These are phyloP conservation scores for Paraphoma sp. DNA, from an alignment of 2,329 filamentous ascomycete species.

Conservation along the genomic window DNA sequence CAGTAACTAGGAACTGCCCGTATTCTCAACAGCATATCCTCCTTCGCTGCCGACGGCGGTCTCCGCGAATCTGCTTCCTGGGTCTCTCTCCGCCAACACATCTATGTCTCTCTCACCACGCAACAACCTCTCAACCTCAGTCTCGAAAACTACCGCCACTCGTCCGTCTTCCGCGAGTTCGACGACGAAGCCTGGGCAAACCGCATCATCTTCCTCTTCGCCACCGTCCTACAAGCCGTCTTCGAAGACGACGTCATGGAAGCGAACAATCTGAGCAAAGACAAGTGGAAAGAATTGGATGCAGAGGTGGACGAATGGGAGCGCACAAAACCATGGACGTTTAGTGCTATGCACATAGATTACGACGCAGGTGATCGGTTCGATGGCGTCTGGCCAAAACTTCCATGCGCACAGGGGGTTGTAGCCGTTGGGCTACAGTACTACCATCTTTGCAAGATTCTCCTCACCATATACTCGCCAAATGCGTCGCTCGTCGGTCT, in stretches of 20 bases:
- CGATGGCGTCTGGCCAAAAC: constrained; percentile 28
- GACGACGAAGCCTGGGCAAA: constrained; percentile 42
- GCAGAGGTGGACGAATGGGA: constrained; percentile 42
- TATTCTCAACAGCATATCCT: constrained; percentile 48
- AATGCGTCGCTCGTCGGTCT: constrained; percentile 33
- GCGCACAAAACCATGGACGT: constrained; percentile 39
- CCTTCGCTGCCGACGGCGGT: constrained; percentile 47
- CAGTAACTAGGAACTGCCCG: constrained; percentile 35
- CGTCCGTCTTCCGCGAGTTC: constrained; percentile 35
- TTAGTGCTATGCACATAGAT: constrained; percentile 29
- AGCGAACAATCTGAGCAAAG: constrained; percentile 24
- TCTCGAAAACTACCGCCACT: constrained; percentile 39
- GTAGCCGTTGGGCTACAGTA: constrained; percentile 39
- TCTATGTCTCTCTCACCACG: constrained; percentile 48
- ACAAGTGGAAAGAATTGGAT: constrained; percentile 37
- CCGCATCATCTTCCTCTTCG: constrained; percentile 41
- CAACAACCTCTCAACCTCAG: constrained; percentile 41
- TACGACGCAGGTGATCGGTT: constrained; percentile 30
- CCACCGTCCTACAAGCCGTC: constrained; percentile 33
- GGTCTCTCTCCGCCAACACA: constrained; percentile 51
- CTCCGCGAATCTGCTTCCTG: constrained; percentile 51
- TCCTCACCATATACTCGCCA: constrained; percentile 37
- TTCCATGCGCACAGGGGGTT: constrained; percentile 31
- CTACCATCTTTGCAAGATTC: constrained; percentile 40
- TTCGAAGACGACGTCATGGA: constrained; percentile 26